Conservation (phyloP, 257 asterid genomes). For the Petunia axillaris region DNA sequence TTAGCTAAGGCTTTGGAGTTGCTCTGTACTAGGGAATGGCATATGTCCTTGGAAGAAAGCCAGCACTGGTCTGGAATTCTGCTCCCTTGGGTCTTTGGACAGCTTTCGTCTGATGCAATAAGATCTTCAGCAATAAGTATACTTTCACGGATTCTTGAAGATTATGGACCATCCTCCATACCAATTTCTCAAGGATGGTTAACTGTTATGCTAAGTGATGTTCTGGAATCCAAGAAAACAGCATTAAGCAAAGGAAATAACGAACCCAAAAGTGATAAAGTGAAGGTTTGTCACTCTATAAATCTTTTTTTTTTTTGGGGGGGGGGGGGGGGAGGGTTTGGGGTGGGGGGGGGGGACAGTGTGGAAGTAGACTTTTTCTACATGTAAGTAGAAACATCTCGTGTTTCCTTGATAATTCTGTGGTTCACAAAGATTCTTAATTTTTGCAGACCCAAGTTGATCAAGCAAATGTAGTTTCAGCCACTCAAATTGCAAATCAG, state of each 20-base stretch:
- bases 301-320: slow-evolving; percentile 7
- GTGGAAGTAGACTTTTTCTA: not conserved
- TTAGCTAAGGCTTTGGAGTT: slow-evolving; percentile 90
- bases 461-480: slow-evolving; percentile 77
- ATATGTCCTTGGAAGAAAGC: slow-evolving; percentile 90
- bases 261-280: slow-evolving; percentile 68
- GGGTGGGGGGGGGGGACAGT: no score
- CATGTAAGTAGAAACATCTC: not conserved
- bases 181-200: slow-evolving; percentile 99
- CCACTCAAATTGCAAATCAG: slow-evolving; percentile 79
- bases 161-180: slow-evolving; percentile 90
- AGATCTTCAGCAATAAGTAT: slow-evolving; percentile 84
- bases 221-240: slow-evolving; percentile 65
- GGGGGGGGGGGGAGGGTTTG: no score
- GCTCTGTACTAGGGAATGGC: slow-evolving; percentile 68
- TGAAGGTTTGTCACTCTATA: slow-evolving; percentile 63
- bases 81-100: slow-evolving; percentile 85
- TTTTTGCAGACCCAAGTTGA: slow-evolving; percentile 92
- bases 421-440: slow-evolving; percentile 31
- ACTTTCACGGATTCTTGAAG: slow-evolving; percentile 89
- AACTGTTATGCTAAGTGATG: slow-evolving; percentile 69
- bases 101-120: slow-evolving; percentile 61
- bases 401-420: slow-evolving; percentile 18
- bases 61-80: slow-evolving; percentile 92
- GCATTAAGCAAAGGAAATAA: slow-evolving; percentile 58